Evolutionary conservation across 164 flowering plant species (phyloP).

Genomic region (Litsea cubeba): DNA sequence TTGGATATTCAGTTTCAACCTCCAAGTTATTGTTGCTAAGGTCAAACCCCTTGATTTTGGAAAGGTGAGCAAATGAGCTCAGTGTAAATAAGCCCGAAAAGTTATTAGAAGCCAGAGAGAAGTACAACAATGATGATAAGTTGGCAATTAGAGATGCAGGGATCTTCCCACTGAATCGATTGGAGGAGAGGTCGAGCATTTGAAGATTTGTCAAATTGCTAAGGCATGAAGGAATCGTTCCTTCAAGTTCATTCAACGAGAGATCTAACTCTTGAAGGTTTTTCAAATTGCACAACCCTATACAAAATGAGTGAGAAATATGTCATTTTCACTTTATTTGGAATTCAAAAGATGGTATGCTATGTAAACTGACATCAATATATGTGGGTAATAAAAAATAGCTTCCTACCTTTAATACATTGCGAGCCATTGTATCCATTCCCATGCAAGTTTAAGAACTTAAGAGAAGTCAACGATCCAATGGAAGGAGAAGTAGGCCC

Average conservation of each 20-base stretch:
- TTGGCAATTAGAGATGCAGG: not conserved
- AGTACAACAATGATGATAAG: conserved; percentile 2
- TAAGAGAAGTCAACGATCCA: not conserved
- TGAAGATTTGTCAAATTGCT: too few relatives aligned
- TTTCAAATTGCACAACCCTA: conserved; percentile 6
- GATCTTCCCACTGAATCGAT: conserved; percentile 1
- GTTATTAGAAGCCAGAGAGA: not conserved
- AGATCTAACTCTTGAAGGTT: conserved; percentile 5
- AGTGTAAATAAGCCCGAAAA: not conserved
- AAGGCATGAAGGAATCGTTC: too few relatives aligned
- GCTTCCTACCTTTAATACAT: too few relatives aligned
- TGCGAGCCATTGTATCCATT: not conserved
- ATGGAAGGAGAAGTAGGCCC: not conserved
- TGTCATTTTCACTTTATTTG: not conserved
- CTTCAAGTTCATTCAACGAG: not conserved
- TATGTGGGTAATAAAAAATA: not conserved
- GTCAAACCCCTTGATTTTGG: not conserved
- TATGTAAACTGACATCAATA: not conserved
- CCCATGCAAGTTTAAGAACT: not conserved
- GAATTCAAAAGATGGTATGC: not conserved
- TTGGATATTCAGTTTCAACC: not conserved
- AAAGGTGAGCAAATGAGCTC: not conserved
- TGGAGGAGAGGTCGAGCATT: not conserved
- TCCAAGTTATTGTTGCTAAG: not conserved
- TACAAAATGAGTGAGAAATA: too few relatives aligned